phyloP scores from a whole-genome alignment of 306 rosid species.

The Casuarina equisetifolia region DNA sequence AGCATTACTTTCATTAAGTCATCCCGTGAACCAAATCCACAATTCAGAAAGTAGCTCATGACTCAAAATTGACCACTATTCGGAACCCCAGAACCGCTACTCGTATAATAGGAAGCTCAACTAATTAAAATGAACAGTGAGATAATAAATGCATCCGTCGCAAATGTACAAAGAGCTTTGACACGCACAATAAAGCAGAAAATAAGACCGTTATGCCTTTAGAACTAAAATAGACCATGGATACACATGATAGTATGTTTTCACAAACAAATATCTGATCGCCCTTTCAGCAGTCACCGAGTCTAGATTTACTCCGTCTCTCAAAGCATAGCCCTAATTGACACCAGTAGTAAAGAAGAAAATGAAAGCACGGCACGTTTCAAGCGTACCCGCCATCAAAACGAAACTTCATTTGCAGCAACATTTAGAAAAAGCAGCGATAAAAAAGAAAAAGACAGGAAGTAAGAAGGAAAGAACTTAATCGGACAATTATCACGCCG shows the following conservation, averaged over 20 bases:
- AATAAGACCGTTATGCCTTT: neutral
- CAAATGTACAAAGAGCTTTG: neutral
- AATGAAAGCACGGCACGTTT: neutral
- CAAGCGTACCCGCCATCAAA: slow-evolving; percentile 7
- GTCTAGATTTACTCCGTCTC: neutral
- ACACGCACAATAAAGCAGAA: neutral
- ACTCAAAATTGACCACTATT: neutral
- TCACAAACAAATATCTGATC: neutral
- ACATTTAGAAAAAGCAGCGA: neutral
- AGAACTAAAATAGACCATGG: neutral
- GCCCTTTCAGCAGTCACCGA: neutral
- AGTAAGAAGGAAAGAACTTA: slow-evolving; percentile 12
- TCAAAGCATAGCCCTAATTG: too few relatives aligned
- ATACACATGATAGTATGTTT: neutral
- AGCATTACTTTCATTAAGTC: neutral
- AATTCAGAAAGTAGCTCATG: neutral
- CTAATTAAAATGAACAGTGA: neutral
- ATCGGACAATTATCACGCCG: neutral
- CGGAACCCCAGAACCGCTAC: neutral
- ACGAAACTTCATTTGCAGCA: neutral
- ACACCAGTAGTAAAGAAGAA: too few relatives aligned
- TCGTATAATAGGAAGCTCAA: neutral
- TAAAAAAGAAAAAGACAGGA: neutral
- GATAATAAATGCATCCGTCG: neutral
- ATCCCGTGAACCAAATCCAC: neutral